Percentiles rank a stretch among this genome's conserved stretches.
Conservation (phyloP, 495 filamentous ascomycete genomes). For the Usnea hakonensis region DNA sequence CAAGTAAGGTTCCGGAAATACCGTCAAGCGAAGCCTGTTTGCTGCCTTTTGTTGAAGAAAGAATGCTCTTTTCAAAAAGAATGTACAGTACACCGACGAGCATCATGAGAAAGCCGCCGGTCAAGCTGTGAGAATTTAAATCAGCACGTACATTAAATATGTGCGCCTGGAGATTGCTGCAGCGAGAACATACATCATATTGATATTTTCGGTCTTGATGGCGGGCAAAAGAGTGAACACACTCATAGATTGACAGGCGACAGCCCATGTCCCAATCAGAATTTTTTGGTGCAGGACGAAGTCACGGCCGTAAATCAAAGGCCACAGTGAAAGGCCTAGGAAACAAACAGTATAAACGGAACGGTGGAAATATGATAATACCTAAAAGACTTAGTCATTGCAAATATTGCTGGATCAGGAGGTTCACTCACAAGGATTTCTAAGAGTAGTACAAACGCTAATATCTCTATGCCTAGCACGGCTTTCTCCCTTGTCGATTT, state of each 20-base stretch:
- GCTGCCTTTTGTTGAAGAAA: conserved; percentile 34
- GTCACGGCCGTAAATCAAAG: conserved; percentile 58
- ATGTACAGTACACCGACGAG: conserved; percentile 73
- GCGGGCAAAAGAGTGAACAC: conserved; percentile 84
- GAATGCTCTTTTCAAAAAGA: conserved; percentile 65
- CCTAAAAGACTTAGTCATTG: conserved; percentile 32
- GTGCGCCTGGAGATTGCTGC: no score
- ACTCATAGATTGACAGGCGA: conserved; percentile 76
- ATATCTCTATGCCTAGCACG: conserved; percentile 51
- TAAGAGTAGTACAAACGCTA: conserved; percentile 63
- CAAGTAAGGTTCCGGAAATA: conserved; percentile 46
- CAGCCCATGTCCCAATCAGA: conserved; percentile 64
- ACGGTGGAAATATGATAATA: conserved; percentile 81
- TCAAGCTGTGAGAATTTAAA: conserved; percentile 47
- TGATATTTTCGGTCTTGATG: conserved; percentile 71
- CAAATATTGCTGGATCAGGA: not conserved
- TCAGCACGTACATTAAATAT: conserved; percentile 7
- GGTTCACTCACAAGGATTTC: conserved; percentile 65
- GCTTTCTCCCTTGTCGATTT: conserved; percentile 45
- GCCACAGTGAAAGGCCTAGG: conserved; percentile 68
- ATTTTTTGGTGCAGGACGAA: conserved; percentile 59
- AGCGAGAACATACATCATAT: conserved; percentile 57
- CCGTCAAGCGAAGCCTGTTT: conserved; percentile 37
- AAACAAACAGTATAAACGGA: conserved; percentile 83
- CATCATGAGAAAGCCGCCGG: conserved; percentile 74